Base-by-base conservation (phyloP, 2,329 filamentous ascomycete genomes). In the Cadophora malorum region DNA sequence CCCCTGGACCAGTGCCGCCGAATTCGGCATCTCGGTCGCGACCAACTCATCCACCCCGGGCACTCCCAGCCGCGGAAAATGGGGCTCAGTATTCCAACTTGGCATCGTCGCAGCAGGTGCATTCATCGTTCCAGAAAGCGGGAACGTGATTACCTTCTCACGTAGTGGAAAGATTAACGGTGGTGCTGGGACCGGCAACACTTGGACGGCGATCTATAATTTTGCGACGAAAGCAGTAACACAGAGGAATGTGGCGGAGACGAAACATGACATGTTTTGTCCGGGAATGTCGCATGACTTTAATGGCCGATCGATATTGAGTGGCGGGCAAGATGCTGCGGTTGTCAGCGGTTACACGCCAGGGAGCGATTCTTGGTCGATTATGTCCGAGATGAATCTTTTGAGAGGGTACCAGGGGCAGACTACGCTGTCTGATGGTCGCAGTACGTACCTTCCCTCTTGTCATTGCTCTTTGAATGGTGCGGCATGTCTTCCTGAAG, bases 261-360 rank as follows among this genome's bases (percentile, higher is more conserved):
- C 83, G 0, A 71, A 79, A 4, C 83, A 86, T 70, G 84, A 86
- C 72, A 86, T 86, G 84, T 86, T 86, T 70, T 87, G 85, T 72
- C 85, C 86, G 0, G 86, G 85, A 1, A 84, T 87, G 62, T 83
- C 81, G 8, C 76, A 83, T 14, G 82, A 84, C 65, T 80, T 79
- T 19, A 76, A 81, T 8, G 86, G 85, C 0, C 78, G 80, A 9
- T 80, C 86, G 8, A 73, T 88, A 1, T 81, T 89, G 7, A 84
- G 83, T 0, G 86, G 87, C 6, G 87, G 87, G 0, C 81, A 82
- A 28, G 80, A 82, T 65, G 82, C 82, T 7, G 74, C 78, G 6
- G 81, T 81, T 52, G 85, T 83, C 1, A 85, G 82, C 64, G 79
- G 86, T 1, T 63, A 63, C 28, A 28, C 50, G 31, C 47, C 47